Base-by-base conservation (phyloP, 805 yeast genomes). In the Hyphopichia homilentoma region DNA sequence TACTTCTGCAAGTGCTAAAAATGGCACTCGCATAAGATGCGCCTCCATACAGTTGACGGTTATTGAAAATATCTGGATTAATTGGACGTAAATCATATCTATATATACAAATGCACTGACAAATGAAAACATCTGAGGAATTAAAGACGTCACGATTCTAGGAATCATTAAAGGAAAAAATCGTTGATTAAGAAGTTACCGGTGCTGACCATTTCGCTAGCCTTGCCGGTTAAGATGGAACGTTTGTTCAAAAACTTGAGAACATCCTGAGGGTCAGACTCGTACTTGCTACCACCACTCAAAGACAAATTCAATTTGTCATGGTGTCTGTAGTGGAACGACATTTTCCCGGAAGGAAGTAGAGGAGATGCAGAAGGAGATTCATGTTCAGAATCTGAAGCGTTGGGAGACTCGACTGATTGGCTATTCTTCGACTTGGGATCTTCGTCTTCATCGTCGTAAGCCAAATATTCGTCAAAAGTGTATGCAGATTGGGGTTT, bases 201-300 rank as follows among this genome's bases (percentile, higher is more conserved):
- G 18, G 62, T 52, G 32, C 70, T 58, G 34, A 67, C 59, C 66
- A 65, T 66, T 48, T 65, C 71, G 35, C 67, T 61, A 33, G 69
- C 68, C 40, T 54, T 60, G 28, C 71, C 71, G 19, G 60, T 47
- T 26, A 65, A 43, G 29, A 65, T 51, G 24, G 65, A 57, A 31
- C 58, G 44, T 31, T 54, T 56, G 38, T 62, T 66, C 42, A 66
- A 48, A 25, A 61, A 49, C 42, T 52, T 58, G 30, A 48, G 50
- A 19, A 59, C 43, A 31, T 62, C 64, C 32, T 55, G 43, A 5
- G 45, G 45, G 7, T 24, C n/a, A 24, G 45, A 47, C 15, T 34
- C 37, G 17, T 38, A 35, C 26, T 41, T 39, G 13, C 41, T 39
- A 9, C 30, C 18, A 12, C 42, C 48, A 29, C 46, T 41, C 40